Evolutionary conservation across 768 basidiomycete species (phyloP).

Genomic region (Suillus sp.): DNA sequence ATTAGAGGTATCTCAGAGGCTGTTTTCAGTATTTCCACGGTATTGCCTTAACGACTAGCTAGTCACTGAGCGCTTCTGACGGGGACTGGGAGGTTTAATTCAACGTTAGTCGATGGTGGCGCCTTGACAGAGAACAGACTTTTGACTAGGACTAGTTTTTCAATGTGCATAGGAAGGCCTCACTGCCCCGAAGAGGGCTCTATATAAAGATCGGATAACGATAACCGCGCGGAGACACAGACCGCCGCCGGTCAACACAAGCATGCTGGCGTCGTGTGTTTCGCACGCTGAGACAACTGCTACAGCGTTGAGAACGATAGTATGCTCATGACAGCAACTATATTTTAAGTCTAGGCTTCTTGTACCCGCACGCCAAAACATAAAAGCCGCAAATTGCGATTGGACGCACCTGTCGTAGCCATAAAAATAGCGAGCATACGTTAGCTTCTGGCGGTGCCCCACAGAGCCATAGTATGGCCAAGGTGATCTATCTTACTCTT

Average conservation of each 20-base stretch:
- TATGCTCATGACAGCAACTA: too few relatives aligned
- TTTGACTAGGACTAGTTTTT: not conserved
- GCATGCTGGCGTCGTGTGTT: too few relatives aligned
- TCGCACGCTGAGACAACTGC: too few relatives aligned
- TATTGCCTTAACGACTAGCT: constrained; percentile 1
- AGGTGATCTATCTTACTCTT: too few relatives aligned
- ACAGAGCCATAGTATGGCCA: too few relatives aligned
- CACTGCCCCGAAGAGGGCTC: not conserved
- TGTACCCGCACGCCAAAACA: too few relatives aligned
- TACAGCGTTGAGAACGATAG: too few relatives aligned
- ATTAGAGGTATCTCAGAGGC: not conserved
- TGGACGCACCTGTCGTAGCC: not conserved
- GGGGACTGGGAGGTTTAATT: not conserved
- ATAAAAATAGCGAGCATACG: not conserved
- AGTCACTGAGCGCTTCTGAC: not conserved
- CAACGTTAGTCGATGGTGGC: not conserved
- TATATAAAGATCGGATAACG: constrained; percentile 1
- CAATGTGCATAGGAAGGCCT: not conserved
- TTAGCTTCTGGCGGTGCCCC: too few relatives aligned
- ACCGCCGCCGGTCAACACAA: too few relatives aligned
- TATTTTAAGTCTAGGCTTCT: too few relatives aligned
- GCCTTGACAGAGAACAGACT: not conserved
- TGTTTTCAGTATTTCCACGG: not conserved
- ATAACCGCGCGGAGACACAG: too few relatives aligned
- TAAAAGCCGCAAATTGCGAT: not conserved